Percentiles rank a stretch among this genome's conserved stretches.
Evolutionary conservation across 257 asterid genomes (phyloP).

Genomic region (Salvia miltiorrhiza): DNA sequence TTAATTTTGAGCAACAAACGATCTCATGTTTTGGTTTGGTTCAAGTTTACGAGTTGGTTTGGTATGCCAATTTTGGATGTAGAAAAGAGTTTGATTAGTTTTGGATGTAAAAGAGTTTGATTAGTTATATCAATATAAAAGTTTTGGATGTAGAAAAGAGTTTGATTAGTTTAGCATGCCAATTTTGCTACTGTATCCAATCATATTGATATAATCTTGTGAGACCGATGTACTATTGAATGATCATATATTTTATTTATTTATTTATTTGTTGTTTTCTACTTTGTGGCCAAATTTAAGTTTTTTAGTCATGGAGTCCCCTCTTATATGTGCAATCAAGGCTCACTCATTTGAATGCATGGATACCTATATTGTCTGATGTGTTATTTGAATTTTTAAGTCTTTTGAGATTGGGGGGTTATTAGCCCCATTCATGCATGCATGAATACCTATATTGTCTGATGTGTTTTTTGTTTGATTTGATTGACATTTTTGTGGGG

Average conservation of each 20-base stretch:
- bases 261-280: background rate
- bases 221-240: background rate
- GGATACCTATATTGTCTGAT: too few relatives aligned
- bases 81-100: too few relatives aligned
- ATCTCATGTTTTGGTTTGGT: too few relatives aligned
- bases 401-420: too few relatives aligned
- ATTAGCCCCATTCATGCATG: too few relatives aligned
- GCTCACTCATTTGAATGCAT: slow-evolving; percentile 13
- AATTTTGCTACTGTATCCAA: background rate
- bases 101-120: too few relatives aligned
- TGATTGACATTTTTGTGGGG: background rate
- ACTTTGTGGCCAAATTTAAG: slow-evolving; percentile 20
- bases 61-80: too few relatives aligned
- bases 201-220: background rate
- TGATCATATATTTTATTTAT: background rate
- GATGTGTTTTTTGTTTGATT: background rate
- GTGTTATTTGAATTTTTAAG: too few relatives aligned
- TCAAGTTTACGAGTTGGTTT: too few relatives aligned
- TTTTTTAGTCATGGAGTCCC: background rate
- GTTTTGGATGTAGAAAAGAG: background rate
- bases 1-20: too few relatives aligned
- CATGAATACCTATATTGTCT: too few relatives aligned
- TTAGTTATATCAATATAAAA: too few relatives aligned
- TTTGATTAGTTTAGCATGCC: background rate
- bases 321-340: slow-evolving; percentile 16